Evolutionary conservation across 2,329 filamentous ascomycete genomes (phyloP), one percentile per base, ranked within the genome.

Genomic region (Trichophyton simii): DNA sequence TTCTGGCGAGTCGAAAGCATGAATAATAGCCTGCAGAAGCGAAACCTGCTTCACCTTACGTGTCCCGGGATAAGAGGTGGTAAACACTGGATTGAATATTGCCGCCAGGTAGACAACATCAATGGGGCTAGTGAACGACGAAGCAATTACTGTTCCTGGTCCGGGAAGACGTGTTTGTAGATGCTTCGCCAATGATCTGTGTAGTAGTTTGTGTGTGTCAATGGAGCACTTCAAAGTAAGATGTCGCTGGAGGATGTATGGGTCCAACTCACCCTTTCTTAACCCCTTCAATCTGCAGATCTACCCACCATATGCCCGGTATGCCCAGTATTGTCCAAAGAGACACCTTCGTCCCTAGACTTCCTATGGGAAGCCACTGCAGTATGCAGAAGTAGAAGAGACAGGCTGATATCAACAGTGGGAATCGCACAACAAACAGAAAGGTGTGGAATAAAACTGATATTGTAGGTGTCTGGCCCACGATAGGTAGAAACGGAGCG

Each of bases 221-320:
- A 20, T 4, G 34, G 11, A 22, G 50, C 42, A 15, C 31, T 52
- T 52, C 6, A 7, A 20, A 5, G 31, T 25, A 20, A 9, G 8
- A 6, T 20, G 57, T 44, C 22, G n/a, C 6, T 38, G 41, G 36
- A 9, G 25, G 8, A 8, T 1, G 13, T 15, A 25, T 28, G 13
- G 3, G 15, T 25, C 13, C 8, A 36, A 71, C 79, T 61, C 73
- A 91, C 77, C 94, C 94, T 76, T 91, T 89, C 76, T 89, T 91
- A 60, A 99, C 94, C 62, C 92, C 92, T 72, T 99, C 94, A 66
- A 99, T 89, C 74, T 96, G 92, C n/a, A 99, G 79, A 75, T 99
- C 94, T 61, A 96, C 87, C 92, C 92, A 97, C 91, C 91, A 97
- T 62, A 99, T 89, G 31, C 94, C 92, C 0, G 91, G 90, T 63